A percentile compares a stretch with the other conserved stretches of the same genome.
Evolutionary conservation across 2,329 filamentous ascomycete species (phyloP).

Genomic region (Fusarium torulosum): DNA sequence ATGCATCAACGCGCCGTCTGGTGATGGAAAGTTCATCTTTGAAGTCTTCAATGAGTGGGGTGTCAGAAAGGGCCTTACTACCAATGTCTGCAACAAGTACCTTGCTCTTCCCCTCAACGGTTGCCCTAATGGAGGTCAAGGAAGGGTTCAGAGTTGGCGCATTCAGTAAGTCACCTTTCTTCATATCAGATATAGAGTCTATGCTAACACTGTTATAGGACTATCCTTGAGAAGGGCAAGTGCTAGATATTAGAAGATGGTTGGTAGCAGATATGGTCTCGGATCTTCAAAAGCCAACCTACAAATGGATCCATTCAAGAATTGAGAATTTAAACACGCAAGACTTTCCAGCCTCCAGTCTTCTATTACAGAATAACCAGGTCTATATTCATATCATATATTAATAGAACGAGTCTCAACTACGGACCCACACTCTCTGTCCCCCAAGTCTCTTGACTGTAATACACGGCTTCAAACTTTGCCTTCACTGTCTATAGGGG

Average conservation of each 20-base stretch:
- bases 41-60: slow-evolving; percentile 19
- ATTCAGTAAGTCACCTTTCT: slow-evolving; percentile 14
- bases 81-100: not conserved
- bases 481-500: too few relatives aligned
- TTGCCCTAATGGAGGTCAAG: slow-evolving; percentile 7
- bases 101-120: slow-evolving; percentile 5
- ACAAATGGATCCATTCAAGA: too few relatives aligned
- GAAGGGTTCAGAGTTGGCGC: slow-evolving; percentile 13
- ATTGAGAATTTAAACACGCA: too few relatives aligned
- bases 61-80: not conserved
- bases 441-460: too few relatives aligned
- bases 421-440: too few relatives aligned
- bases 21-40: slow-evolving; percentile 24
- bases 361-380: too few relatives aligned
- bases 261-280: too few relatives aligned
- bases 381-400: too few relatives aligned
- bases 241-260: not conserved
- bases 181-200: rapidly evolving
- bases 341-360: too few relatives aligned
- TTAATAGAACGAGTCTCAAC: too few relatives aligned
- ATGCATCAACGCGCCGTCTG: slow-evolving; percentile 18
- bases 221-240: slow-evolving; percentile 2
- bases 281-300: too few relatives aligned
- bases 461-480: too few relatives aligned
- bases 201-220: not conserved